Evolutionary conservation across 805 yeast genomes (phyloP), one percentile per base, ranked within the genome.

Genomic region (Komagataella phaffii): DNA sequence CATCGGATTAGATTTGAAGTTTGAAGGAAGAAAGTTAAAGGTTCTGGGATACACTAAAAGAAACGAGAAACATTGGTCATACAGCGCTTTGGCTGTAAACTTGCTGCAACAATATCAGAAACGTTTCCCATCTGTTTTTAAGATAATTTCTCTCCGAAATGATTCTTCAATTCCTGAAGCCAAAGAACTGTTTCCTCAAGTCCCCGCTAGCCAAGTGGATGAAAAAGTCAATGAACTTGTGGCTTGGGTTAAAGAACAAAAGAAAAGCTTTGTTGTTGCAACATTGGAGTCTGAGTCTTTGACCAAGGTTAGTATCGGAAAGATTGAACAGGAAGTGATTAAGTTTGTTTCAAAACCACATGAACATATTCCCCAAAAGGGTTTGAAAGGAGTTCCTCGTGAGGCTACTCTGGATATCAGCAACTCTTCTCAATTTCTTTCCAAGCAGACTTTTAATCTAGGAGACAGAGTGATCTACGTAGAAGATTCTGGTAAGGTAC

Each of bases 391-490:
- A 51, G 93, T 90, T 56, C 97, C 97, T 50, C 77, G 83, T 52
- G 80, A 77, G 45, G 96, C 97, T 0, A 75, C 93, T 24, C 70
- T 93, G 54, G 80, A 85, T 58, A 91, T 96, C 6, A 67, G 77
- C 30, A 79, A 75, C 45, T 87, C 96, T 0, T 78, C 77, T 61
- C 82, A 84, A 59, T 72, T 81, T 56, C 73, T 93, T 57, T 77
- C 84, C 52, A 74, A 75, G 45, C 99, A 93, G 69, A 68, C 73
- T 48, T 93, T 93, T 63, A 75, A 77, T 24, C 72, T 93, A 19
- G 99, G 99, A 59, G 97, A 93, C 61, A 78, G 99, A 54, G 88
- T 93, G 30, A 76, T 86, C 21, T 89, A 87, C 57, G 85, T 88
- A 19, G 84, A 85, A 58, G 86, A 83, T 58, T 80, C 86, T 21